These are phyloP conservation scores for Eucalyptus paniculata DNA, from an alignment of 345 rosid species.

Conservation along the genomic window DNA sequence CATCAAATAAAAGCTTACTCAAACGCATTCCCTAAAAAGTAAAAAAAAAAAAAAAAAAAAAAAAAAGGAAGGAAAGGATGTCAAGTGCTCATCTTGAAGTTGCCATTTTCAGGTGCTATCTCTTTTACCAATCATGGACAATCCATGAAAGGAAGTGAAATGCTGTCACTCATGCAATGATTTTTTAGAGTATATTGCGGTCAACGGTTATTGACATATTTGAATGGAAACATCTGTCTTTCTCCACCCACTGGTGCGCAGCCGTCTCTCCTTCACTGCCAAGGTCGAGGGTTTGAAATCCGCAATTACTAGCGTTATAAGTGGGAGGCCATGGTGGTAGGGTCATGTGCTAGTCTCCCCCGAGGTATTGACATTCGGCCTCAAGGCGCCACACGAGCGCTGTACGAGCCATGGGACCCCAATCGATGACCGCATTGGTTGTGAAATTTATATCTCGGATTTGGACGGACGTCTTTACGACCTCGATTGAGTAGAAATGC, in stretches of 20 bases:
- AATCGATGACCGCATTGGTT: fast-evolving
- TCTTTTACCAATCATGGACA: background rate
- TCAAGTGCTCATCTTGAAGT: background rate
- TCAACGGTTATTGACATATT: background rate
- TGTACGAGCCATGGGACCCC: too few relatives aligned
- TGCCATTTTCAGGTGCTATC: background rate
- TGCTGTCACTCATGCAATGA: background rate
- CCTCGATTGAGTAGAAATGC: background rate
- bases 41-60: background rate
- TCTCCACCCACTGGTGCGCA: background rate
- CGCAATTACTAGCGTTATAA: too few relatives aligned
- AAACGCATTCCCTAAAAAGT: background rate
- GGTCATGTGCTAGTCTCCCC: too few relatives aligned
- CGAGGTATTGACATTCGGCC: too few relatives aligned
- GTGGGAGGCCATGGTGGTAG: fast-evolving
- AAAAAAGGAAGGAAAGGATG: background rate
- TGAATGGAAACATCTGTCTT: background rate
- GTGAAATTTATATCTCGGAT: background rate
- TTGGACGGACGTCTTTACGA: background rate
- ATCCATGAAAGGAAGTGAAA: background rate
- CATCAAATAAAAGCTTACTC: background rate
- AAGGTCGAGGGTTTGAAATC: too few relatives aligned
- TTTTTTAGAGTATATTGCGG: background rate
- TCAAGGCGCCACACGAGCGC: too few relatives aligned
- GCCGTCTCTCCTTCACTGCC: too few relatives aligned